Evolutionary conservation across 179 eudicot species (phyloP).

Genomic region (Silene vulgaris): DNA sequence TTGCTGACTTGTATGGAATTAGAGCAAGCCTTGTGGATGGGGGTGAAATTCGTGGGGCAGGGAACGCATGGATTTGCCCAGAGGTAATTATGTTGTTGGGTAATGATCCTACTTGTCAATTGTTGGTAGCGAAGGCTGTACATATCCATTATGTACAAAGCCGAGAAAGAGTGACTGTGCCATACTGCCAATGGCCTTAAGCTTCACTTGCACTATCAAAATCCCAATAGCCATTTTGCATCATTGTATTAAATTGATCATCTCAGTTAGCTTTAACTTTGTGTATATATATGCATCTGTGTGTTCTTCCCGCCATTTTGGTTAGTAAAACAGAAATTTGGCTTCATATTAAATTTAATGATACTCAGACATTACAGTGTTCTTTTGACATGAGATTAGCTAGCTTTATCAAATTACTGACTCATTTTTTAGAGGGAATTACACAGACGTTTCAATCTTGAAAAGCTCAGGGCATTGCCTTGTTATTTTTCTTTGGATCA

Average conservation of each 20-base stretch:
- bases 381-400: conserved; percentile 1
- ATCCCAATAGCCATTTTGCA: neutral
- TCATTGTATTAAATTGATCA: neutral
- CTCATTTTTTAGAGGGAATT: neutral
- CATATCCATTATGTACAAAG: neutral
- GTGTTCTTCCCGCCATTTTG: neutral
- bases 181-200: neutral
- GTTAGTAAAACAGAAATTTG: neutral
- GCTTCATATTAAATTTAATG: neutral
- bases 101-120: conserved; percentile 4
- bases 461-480: neutral
- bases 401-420: neutral
- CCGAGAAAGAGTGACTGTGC: neutral
- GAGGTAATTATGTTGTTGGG: conserved; percentile 50
- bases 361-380: conserved; percentile 6
- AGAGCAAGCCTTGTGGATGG: conserved; percentile 95
- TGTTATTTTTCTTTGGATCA: conserved; percentile 19
- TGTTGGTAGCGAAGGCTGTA: conserved; percentile 9
- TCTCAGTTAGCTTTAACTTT: neutral
- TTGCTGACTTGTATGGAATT: conserved; percentile 96
- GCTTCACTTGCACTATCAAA: neutral
- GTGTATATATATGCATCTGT: neutral
- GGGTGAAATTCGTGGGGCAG: conserved; percentile 99
- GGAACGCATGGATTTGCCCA: conserved; percentile 97
- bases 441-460: neutral